Evolutionary conservation across 1,284 basidiomycete genomes (phyloP).

Genomic region (Meripilus lineatus): DNA sequence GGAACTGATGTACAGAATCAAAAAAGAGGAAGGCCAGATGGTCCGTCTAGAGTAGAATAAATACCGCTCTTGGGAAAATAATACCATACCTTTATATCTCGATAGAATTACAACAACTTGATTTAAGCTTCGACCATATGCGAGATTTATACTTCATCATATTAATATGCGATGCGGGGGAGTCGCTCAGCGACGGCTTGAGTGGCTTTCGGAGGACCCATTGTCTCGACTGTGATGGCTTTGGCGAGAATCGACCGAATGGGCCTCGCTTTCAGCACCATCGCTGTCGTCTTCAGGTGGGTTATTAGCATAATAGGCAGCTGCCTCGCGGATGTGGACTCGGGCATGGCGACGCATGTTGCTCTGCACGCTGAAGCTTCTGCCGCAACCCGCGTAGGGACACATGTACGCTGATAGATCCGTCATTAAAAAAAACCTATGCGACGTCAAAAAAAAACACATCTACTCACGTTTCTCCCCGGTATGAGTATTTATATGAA

Average conservation of each 20-base stretch:
- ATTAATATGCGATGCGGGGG: too few relatives aligned
- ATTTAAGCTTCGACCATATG: too few relatives aligned
- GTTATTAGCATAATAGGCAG: too few relatives aligned
- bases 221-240: constrained; percentile 14
- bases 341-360: constrained; percentile 84
- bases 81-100: too few relatives aligned
- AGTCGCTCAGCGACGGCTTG: too few relatives aligned
- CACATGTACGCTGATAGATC: constrained; percentile 61
- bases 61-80: too few relatives aligned
- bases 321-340: constrained; percentile 45
- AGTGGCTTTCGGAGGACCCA: constrained; percentile 11
- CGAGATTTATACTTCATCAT: too few relatives aligned
- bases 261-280: constrained; percentile 21
- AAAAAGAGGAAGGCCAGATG: too few relatives aligned
- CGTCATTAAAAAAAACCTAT: constrained; percentile 9
- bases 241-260: constrained; percentile 3
- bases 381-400: constrained; percentile 68
- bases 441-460: constrained; percentile 2
- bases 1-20: too few relatives aligned
- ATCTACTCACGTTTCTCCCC: constrained; percentile 72
- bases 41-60: too few relatives aligned
- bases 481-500: constrained; percentile 80
- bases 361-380: constrained; percentile 80
- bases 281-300: constrained; percentile 23
- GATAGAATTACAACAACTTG: too few relatives aligned